A percentile compares a stretch with the other conserved stretches of the same genome.
Evolutionary conservation across 2,329 filamentous ascomycete genomes (phyloP).

Genomic region (Talaromyces albobiverticillius): DNA sequence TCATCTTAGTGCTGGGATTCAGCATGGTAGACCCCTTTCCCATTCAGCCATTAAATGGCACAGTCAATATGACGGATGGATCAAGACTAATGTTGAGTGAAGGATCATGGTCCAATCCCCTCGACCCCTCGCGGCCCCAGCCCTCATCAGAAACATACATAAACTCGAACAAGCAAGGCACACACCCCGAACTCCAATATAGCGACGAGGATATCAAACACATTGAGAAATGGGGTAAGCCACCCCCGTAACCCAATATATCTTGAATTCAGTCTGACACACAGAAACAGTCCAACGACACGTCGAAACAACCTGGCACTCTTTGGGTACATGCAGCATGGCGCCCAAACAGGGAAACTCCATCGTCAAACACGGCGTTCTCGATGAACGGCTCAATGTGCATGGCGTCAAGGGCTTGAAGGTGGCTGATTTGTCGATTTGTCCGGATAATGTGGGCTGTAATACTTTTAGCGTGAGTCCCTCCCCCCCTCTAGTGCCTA

Average conservation of each 20-base stretch:
- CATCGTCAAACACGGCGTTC: constrained; percentile 71
- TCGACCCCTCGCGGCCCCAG: constrained; percentile 57
- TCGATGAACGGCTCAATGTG: constrained; percentile 74
- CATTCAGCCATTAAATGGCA: too few species aligned
- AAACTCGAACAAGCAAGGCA: constrained; percentile 61
- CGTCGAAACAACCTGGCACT: constrained; percentile 74
- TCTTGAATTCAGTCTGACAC: too few species aligned
- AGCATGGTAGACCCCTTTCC: constrained; percentile 54
- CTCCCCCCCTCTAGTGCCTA: neutral
- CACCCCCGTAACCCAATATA: too few species aligned
- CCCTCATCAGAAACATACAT: constrained; percentile 51
- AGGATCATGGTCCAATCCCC: constrained; percentile 61
- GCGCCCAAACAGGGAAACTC: constrained; percentile 72
- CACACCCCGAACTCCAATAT: constrained; percentile 66
- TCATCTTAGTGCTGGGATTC: constrained; percentile 68
- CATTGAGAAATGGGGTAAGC: constrained; percentile 60
- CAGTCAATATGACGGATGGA: neutral
- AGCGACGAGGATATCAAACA: constrained; percentile 52
- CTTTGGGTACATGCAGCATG: constrained; percentile 70
- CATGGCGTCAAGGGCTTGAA: constrained; percentile 75
- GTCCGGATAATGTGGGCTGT: constrained; percentile 73
- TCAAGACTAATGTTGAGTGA: too few species aligned
- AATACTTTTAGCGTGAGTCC: constrained; percentile 53
- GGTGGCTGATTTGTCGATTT: constrained; percentile 73
- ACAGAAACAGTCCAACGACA: constrained; percentile 66